These are phyloP conservation scores for Sporothrix sp. DNA, from an alignment of 2,329 filamentous ascomycete species.

Conservation along the genomic window DNA sequence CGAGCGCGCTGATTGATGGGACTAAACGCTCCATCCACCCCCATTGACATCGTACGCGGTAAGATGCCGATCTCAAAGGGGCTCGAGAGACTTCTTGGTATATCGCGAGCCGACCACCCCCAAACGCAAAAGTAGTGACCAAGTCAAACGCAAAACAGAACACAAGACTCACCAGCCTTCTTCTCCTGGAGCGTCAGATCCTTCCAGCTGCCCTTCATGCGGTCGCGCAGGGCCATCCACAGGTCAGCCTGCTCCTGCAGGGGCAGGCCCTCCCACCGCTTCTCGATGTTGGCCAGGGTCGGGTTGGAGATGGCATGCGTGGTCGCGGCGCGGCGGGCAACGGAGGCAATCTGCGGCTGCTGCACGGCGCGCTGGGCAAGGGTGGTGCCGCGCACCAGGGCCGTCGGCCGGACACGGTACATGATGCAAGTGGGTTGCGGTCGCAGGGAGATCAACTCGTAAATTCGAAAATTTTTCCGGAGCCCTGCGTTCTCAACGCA, in stretches of 20 bases:
- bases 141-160: background rate
- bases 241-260: conserved; percentile 98
- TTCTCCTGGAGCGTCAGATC: conserved; percentile 95
- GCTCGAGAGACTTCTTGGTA: no score
- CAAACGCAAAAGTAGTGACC: background rate
- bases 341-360: conserved; percentile 32
- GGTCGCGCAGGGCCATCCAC: conserved; percentile 96
- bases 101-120: background rate
- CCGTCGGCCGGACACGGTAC: conserved; percentile 46
- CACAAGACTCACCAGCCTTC: conserved; percentile 78
- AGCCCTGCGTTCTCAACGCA: background rate
- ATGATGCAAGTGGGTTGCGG: conserved; percentile 28
- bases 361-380: conserved; percentile 12
- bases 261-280: conserved; percentile 96
- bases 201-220: conserved; percentile 97
- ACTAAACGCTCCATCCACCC: background rate
- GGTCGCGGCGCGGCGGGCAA: conserved; percentile 45
- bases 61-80: no score
- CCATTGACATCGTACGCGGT: background rate
- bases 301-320: conserved; percentile 96
- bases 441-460: background rate
- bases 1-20: background rate
- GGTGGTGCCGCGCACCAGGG: conserved; percentile 39
- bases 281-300: conserved; percentile 95
- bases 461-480: conserved; percentile 9